Evolutionary conservation across 2,329 filamentous ascomycete genomes (phyloP), one percentile per base, ranked within the genome.

Genomic region (Exophiala bonariae): DNA sequence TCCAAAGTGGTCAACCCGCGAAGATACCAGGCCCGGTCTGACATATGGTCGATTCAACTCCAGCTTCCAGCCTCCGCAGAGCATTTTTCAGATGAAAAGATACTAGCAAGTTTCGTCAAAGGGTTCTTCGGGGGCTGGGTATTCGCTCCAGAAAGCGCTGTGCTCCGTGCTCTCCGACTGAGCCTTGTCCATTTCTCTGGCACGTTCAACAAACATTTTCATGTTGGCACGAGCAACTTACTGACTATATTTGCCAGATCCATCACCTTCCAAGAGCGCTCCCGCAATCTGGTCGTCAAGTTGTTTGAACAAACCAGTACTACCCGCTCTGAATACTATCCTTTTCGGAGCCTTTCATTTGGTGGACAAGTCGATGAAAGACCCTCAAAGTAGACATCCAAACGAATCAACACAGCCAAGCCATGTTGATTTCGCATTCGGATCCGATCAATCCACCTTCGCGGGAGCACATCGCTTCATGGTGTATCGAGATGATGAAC

Each of bases 71-170:
- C 40, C 16, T 18, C 39, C 17, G 38, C 33, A 23, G 5, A 3
- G 10, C 11, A 23, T 22, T 38, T 14, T 4, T 45, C 47, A 4
- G 47, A 50, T 45, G 36, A 46, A 28, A 17, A 38, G 17, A 46
- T 50, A 13, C 41, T 50, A 2, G 37, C 47, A 14, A 14, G 28
- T 5, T 45, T 35, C 22, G 36, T 46, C 7, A 7, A 42, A 14
- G 47, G 41, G 8, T 45, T 46, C 30, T 50, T 50, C 16, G 42
- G 47, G 22, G 47, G 47, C 17, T 50, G 47, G 47, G 36, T 40
- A 2, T 45, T 50, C 18, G 20, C 31, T 7, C 41, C 47, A 4
- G 42, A 50, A 23, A 9, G 36, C 2, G 14, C 28, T 7, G 13
- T 40, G n/a, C 22, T 49, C 17, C 31, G 39, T n/a, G n/a, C 30